phyloP scores from a whole-genome alignment of 2,329 filamentous ascomycete genomes.

The Fonsecaea pedrosoi region DNA sequence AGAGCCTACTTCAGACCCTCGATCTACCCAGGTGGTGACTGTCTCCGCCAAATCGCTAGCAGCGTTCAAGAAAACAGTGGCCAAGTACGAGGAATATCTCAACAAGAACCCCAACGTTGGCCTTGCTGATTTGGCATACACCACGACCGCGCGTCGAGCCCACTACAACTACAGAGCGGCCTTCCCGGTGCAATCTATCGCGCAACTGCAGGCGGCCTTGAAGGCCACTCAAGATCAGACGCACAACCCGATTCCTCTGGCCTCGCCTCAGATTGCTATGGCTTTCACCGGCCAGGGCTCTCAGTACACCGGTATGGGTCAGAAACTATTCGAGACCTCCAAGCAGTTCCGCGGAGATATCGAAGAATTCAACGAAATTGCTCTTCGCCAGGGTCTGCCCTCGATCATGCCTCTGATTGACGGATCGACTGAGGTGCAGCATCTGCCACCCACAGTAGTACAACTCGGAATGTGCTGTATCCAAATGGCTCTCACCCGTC shows the following conservation, averaged over 20 bases:
- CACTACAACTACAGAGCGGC: constrained; percentile 52
- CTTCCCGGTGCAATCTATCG: constrained; percentile 43
- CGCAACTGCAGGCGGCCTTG: constrained; percentile 44
- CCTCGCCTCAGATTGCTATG: constrained; percentile 45
- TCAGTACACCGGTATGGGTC: constrained; percentile 48
- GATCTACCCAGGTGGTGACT: constrained; percentile 64
- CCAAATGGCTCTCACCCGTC: constrained; percentile 49
- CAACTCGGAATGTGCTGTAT: constrained; percentile 50
- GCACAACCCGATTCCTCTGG: constrained; percentile 43
- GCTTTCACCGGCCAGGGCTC: constrained; percentile 51
- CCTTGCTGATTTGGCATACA: constrained; percentile 68
- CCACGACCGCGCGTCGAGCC: constrained; percentile 65
- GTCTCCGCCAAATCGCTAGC: constrained; percentile 62
- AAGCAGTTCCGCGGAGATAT: constrained; percentile 45
- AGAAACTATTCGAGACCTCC: constrained; percentile 46
- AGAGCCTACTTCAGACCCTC: constrained; percentile 55
- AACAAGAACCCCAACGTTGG: constrained; percentile 59
- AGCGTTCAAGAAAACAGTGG: constrained; percentile 62
- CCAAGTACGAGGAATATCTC: constrained; percentile 62
- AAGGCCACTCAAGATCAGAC: constrained; percentile 39
- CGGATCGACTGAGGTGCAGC: constrained; percentile 43
- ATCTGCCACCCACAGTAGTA: constrained; percentile 44
- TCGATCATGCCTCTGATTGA: constrained; percentile 48
- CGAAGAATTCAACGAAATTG: constrained; percentile 45
- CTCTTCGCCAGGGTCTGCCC: constrained; percentile 46